phyloP scores from a whole-genome alignment of 129 eudicot genomes.

The Deinandra increscens region DNA sequence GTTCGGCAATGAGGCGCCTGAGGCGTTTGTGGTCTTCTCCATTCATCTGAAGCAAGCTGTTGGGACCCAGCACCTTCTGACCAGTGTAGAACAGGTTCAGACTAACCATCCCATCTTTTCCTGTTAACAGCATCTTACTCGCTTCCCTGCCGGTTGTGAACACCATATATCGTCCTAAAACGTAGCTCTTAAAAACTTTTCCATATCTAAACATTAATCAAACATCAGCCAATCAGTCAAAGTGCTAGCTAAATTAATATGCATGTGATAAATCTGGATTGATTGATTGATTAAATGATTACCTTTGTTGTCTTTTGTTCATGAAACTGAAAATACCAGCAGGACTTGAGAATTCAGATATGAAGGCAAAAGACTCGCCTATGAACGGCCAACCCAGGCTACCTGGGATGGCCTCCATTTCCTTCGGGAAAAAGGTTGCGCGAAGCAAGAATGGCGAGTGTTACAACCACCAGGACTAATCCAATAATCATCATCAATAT shows the following conservation, averaged over 20 bases:
- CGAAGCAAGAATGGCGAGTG: slow-evolving; percentile 25
- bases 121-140: slow-evolving; percentile 62
- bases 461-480: slow-evolving; percentile 18
- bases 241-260: neutral
- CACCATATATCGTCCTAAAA: slow-evolving; percentile 62
- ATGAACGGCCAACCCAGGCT: slow-evolving; percentile 72
- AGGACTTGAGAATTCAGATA: slow-evolving; percentile 67
- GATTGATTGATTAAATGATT: neutral
- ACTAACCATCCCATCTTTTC: slow-evolving; percentile 86
- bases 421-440: slow-evolving; percentile 46
- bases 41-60: slow-evolving; percentile 68
- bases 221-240: neutral
- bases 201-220: slow-evolving; percentile 51
- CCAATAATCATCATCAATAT: slow-evolving; percentile 29
- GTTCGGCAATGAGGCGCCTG: slow-evolving; percentile 65
- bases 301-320: slow-evolving; percentile 67
- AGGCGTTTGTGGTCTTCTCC: slow-evolving; percentile 86
- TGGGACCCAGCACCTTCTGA: slow-evolving; percentile 72
- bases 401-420: slow-evolving; percentile 69
- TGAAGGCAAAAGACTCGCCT: slow-evolving; percentile 64
- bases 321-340: slow-evolving; percentile 72
- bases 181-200: slow-evolving; percentile 76
- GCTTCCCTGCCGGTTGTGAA: slow-evolving; percentile 82
- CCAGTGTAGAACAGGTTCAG: slow-evolving; percentile 72
- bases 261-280: neutral